These are phyloP conservation scores for Colletotrichum sp. DNA, from an alignment of 2,329 filamentous ascomycete species.

Conservation along the genomic window DNA sequence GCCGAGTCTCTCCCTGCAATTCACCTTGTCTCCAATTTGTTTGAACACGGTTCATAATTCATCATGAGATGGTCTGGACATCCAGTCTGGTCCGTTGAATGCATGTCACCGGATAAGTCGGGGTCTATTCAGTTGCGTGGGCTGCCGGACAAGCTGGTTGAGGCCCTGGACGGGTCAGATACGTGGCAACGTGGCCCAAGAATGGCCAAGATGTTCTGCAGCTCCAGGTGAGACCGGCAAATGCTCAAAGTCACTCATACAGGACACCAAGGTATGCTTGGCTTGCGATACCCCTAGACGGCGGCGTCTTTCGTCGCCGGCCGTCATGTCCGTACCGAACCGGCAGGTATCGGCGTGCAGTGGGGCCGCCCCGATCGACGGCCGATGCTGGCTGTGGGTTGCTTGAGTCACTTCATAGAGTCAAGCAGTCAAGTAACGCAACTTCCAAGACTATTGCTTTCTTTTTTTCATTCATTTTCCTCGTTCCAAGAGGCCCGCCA, in stretches of 20 bases:
- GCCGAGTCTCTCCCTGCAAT: not conserved
- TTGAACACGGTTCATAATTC: not conserved
- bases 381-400: not conserved
- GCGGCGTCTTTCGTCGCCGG: not conserved
- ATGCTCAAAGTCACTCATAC: not conserved
- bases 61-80: not conserved
- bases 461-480: not conserved
- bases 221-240: not conserved
- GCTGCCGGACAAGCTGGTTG: not conserved
- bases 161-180: not conserved
- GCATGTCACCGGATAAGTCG: not conserved
- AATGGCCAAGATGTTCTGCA: not conserved
- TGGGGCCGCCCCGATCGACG: not conserved
- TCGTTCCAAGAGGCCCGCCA: not conserved
- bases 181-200: not conserved
- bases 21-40: not conserved
- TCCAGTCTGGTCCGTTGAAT: not conserved
- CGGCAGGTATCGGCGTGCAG: not conserved
- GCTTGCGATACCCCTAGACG: not conserved
- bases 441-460: not conserved
- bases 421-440: not conserved
- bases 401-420: not conserved
- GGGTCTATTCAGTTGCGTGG: not conserved
- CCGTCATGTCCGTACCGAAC: not conserved
- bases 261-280: not conserved